Conservation (phyloP, 2,329 filamentous ascomycete genomes). For the Botrytis deweyae region DNA sequence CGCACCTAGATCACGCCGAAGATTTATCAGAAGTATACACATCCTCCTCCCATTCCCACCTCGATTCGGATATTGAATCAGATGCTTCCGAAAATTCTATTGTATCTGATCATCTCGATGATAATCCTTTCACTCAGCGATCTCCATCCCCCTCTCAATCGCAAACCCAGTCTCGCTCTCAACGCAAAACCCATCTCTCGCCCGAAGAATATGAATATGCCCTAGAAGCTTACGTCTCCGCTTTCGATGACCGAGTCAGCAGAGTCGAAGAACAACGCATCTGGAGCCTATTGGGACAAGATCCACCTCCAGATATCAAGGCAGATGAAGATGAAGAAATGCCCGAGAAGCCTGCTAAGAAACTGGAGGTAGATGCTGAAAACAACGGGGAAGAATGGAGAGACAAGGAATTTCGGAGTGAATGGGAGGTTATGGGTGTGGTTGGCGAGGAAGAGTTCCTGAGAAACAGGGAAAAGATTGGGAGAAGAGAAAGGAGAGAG, state of each 20-base stretch:
- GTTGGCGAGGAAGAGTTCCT: constrained; percentile 31
- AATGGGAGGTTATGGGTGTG: constrained; percentile 36
- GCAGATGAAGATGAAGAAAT: constrained; percentile 20
- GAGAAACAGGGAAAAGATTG: constrained; percentile 27
- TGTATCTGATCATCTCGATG: not conserved
- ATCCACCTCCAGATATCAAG: constrained; percentile 33
- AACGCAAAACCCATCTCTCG: not conserved
- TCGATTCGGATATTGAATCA: not conserved
- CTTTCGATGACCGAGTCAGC: constrained; percentile 32
- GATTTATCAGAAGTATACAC: constrained; percentile 12
- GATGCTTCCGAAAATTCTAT: not conserved
- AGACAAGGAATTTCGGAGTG: constrained; percentile 33
- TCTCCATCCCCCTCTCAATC: constrained; percentile 8
- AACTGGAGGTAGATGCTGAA: constrained; percentile 4
- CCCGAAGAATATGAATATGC: constrained; percentile 11
- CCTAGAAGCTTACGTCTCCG: constrained; percentile 17
- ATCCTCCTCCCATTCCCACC: constrained; percentile 5
- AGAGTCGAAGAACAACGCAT: constrained; percentile 34
- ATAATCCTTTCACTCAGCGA: not conserved
- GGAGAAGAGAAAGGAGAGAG: constrained; percentile 24
- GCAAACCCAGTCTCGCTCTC: not conserved
- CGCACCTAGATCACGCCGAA: not conserved
- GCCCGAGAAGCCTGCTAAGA: constrained; percentile 16
- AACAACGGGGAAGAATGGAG: constrained; percentile 33
- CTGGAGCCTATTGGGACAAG: constrained; percentile 36